phyloP scores from a whole-genome alignment of 768 basidiomycete genomes.

The Dictyophora rubrovolvata region DNA sequence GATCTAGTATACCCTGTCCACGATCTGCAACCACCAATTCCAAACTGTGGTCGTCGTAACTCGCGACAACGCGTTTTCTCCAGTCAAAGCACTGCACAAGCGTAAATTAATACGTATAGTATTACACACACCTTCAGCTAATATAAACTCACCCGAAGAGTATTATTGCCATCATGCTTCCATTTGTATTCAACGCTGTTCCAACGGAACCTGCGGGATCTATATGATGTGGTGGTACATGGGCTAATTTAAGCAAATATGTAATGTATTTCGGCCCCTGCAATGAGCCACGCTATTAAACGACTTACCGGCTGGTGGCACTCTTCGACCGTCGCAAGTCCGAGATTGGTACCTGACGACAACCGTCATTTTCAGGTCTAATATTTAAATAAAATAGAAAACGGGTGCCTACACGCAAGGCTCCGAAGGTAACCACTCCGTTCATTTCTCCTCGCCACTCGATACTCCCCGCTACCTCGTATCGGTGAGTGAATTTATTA shows the following conservation, averaged over 20 bases:
- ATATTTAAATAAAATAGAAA: not conserved
- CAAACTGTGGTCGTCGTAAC: not conserved
- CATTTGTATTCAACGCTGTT: conserved; percentile 44
- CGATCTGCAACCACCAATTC: not conserved
- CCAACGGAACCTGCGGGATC: conserved; percentile 47
- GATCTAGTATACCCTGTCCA: conserved; percentile 4
- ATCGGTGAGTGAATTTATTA: conserved; percentile 32
- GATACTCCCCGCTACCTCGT: conserved; percentile 44
- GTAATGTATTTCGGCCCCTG: not conserved
- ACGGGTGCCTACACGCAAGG: conserved; percentile 28
- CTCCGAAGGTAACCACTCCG: conserved; percentile 38
- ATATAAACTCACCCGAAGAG: conserved; percentile 22
- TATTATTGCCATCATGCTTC: conserved; percentile 35
- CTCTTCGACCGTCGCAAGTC: conserved; percentile 44
- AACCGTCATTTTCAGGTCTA: not conserved
- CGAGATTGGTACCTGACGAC: conserved; percentile 28
- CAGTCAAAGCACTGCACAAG: conserved; percentile 2
- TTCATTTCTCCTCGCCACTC: conserved; percentile 39
- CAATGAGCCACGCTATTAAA: not conserved
- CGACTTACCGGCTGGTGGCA: conserved; percentile 36
- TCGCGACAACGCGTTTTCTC: conserved; percentile 5
- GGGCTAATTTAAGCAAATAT: not conserved
- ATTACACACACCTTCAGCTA: conserved; percentile 20
- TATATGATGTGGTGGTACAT: conserved; percentile 13
- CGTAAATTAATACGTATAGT: not conserved